Percentiles rank a stretch among this genome's conserved stretches.
These are phyloP conservation scores for Dianthus caryophyllus DNA, from an alignment of 148 eudicot species.

Conservation along the genomic window DNA sequence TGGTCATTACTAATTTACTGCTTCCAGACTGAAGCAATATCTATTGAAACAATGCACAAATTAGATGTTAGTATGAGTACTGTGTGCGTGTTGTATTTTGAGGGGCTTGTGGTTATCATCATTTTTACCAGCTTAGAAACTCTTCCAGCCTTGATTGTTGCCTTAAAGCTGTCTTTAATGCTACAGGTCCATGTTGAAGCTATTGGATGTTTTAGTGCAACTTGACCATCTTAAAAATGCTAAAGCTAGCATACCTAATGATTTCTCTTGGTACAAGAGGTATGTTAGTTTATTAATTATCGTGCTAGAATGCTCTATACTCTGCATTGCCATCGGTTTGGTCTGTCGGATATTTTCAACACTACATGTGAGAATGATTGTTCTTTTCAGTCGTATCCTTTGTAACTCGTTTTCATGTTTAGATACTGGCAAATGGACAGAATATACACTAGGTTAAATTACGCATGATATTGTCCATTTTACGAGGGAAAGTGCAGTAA, in stretches of 20 bases:
- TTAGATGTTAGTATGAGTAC: neutral
- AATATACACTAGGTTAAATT: neutral
- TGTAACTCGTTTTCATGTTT: neutral
- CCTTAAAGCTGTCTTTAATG: conserved; percentile 11
- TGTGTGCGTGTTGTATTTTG: neutral
- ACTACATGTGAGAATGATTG: neutral
- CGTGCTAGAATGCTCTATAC: conserved; percentile 10
- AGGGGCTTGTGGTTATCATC: neutral
- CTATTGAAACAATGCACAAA: neutral
- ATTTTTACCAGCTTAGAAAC: neutral
- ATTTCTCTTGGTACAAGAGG: conserved; percentile 99
- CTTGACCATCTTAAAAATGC: conserved; percentile 99
- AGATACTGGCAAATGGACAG: neutral
- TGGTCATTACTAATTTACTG: conserved; percentile 6
- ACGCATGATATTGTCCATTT: neutral
- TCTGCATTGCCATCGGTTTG: neutral
- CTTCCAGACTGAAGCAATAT: neutral
- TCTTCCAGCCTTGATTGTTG: neutral
- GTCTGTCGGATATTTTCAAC: neutral
- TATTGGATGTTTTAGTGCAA: conserved; percentile 90
- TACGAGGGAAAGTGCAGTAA: too few species aligned
- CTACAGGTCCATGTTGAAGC: conserved; percentile 95
- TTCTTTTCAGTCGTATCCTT: neutral
- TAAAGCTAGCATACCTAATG: conserved; percentile 98
- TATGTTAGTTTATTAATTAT: conserved; percentile 30